Evolutionary conservation across 352 stramenopile genomes (phyloP).

Genomic region (Phytopythium vexans): DNA sequence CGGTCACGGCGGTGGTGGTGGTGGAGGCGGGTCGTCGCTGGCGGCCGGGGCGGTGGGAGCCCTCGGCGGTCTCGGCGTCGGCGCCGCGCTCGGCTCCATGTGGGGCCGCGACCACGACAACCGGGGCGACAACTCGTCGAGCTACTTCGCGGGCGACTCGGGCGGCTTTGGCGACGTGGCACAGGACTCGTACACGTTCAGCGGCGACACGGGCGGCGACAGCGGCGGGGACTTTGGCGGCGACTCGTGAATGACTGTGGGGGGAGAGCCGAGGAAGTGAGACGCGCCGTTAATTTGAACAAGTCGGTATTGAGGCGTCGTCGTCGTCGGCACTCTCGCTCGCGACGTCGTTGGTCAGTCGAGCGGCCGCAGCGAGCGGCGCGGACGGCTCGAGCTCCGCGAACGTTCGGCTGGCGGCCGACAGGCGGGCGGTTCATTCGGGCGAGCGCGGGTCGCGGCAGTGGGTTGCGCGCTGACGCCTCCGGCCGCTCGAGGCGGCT

Average conservation of each 20-base stretch:
- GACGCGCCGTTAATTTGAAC: too few relatives aligned
- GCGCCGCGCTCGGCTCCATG: slow-evolving; percentile 42
- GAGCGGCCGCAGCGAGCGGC: too few relatives aligned
- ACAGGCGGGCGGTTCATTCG: too few relatives aligned
- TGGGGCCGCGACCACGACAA: slow-evolving; percentile 25
- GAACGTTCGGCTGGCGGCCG: too few relatives aligned
- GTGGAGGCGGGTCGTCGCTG: slow-evolving; percentile 15
- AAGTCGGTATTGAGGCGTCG: too few relatives aligned
- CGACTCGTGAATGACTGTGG: slow-evolving; percentile 30
- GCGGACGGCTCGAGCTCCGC: too few relatives aligned
- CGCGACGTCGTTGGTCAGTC: too few relatives aligned
- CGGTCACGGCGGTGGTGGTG: slow-evolving; percentile 2
- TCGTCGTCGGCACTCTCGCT: too few relatives aligned
- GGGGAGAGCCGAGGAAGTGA: too few relatives aligned
- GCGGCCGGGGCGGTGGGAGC: slow-evolving; percentile 41
- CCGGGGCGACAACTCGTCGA: not conserved
- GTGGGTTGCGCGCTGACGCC: too few relatives aligned
- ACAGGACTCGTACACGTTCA: slow-evolving; percentile 46
- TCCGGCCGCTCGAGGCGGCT: too few relatives aligned
- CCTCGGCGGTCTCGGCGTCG: slow-evolving; percentile 43
- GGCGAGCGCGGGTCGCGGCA: too few relatives aligned
- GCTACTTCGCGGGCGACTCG: slow-evolving; percentile 14
- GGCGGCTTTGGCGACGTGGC: slow-evolving; percentile 12
- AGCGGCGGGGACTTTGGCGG: slow-evolving; percentile 40
- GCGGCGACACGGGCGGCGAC: slow-evolving; percentile 48